Conservation (phyloP, 2,329 filamentous ascomycete genomes). For the Basipetospora sp. region DNA sequence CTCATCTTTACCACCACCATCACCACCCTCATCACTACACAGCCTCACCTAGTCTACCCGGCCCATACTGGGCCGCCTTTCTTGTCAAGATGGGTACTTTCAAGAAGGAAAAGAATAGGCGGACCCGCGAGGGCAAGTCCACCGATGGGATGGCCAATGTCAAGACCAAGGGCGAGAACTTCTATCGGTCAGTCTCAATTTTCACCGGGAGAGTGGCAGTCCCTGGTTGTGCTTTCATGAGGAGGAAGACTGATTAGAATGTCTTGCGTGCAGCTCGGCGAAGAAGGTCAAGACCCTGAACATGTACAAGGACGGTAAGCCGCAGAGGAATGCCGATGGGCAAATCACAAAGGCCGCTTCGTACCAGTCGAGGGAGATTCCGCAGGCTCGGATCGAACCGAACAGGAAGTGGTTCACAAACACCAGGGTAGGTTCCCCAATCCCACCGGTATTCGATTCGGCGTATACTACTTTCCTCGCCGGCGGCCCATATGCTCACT, state of each 20-base stretch:
- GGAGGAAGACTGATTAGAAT: too few species aligned
- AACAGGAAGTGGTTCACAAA: slow-evolving; percentile 98
- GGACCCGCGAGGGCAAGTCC: slow-evolving; percentile 70
- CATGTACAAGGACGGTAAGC: slow-evolving; percentile 77
- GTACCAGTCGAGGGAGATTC: slow-evolving; percentile 70
- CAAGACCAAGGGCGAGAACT: slow-evolving; percentile 91
- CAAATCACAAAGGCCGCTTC: slow-evolving; percentile 72
- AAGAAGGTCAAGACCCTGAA: slow-evolving; percentile 83
- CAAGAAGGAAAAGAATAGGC: slow-evolving; percentile 81
- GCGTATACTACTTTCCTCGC: too few species aligned
- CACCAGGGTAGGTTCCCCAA: slow-evolving; percentile 40
- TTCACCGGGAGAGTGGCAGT: neutral
- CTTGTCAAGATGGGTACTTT: slow-evolving; percentile 56
- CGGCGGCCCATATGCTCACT: neutral
- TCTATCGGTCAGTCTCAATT: slow-evolving; percentile 56
- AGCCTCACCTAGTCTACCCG: neutral
- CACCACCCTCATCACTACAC: neutral
- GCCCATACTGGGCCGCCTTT: neutral
- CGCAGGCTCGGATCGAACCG: slow-evolving; percentile 78
- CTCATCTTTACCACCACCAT: neutral
- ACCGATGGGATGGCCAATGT: slow-evolving; percentile 84
- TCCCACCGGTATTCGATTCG: too few species aligned
- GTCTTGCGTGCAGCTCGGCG: slow-evolving; percentile 33
- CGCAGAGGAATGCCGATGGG: slow-evolving; percentile 66
- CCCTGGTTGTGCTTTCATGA: too few species aligned